A percentile compares a stretch with the other conserved stretches of the same genome.
Conservation (phyloP, 2,329 filamentous ascomycete genomes). For the Curvularia verruculosa region DNA sequence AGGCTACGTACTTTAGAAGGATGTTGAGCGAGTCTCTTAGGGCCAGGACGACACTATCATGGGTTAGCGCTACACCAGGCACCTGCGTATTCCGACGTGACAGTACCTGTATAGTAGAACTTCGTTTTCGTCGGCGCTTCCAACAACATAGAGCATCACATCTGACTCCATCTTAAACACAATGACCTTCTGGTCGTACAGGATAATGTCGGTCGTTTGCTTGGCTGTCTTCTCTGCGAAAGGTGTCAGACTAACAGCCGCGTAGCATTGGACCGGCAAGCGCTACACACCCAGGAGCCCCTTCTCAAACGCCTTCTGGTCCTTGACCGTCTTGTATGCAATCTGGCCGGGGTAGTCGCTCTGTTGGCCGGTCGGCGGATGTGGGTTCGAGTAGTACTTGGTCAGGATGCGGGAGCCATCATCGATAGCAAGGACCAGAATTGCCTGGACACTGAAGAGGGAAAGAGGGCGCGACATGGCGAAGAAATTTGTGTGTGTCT, state of each 20-base stretch:
- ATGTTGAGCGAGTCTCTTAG: conserved; percentile 88
- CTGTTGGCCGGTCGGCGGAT: conserved; percentile 67
- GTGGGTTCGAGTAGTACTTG: conserved; percentile 85
- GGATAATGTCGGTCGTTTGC: conserved; percentile 92
- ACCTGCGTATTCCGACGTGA: neutral
- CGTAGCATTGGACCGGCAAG: conserved; percentile 70
- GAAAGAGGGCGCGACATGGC: conserved; percentile 60
- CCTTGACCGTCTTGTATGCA: conserved; percentile 86
- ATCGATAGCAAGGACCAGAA: conserved; percentile 68
- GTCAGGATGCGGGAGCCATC: conserved; percentile 90
- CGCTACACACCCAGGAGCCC: conserved; percentile 71
- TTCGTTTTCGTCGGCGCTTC: conserved; percentile 90
- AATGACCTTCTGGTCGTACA: conserved; percentile 95
- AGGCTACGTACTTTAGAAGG: conserved; percentile 78
- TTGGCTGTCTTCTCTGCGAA: conserved; percentile 82
- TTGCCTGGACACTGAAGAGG: conserved; percentile 61
- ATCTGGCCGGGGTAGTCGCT: conserved; percentile 68
- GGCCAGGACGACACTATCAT: conserved; percentile 79
- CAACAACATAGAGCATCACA: conserved; percentile 94
- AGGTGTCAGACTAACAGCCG: conserved; percentile 23
- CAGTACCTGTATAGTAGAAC: conserved; percentile 79
- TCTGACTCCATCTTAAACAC: conserved; percentile 98
- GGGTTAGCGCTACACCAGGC: conserved; percentile 15
- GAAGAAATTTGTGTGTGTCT: neutral
- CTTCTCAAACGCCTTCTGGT: conserved; percentile 97